Percentiles rank a stretch among this genome's conserved stretches.
Evolutionary conservation across 306 rosid species (phyloP).

Genomic region (Cicer pinnatifidum): DNA sequence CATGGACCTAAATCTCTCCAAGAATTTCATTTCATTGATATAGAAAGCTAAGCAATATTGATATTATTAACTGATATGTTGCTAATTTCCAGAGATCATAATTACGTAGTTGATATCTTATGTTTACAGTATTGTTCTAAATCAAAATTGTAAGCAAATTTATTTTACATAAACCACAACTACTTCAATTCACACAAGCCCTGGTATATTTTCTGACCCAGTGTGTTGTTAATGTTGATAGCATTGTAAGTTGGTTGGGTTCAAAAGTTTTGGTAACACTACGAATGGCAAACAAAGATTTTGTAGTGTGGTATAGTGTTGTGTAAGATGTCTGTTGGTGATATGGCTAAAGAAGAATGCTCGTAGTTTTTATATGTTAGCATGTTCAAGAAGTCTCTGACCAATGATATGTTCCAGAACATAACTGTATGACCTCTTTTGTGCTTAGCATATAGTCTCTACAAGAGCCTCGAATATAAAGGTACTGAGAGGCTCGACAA

Average conservation of each 20-base stretch:
- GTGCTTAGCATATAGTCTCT: constrained; percentile 1
- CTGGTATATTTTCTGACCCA: not conserved
- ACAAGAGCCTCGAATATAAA: constrained; percentile 2
- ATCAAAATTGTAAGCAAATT: not conserved
- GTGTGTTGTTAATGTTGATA: not conserved
- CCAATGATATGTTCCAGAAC: not conserved
- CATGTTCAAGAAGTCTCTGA: not conserved
- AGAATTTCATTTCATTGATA: constrained; percentile 11
- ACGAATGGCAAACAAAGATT: not conserved
- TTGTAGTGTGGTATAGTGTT: not conserved
- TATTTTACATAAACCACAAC: not conserved
- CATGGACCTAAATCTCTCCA: too few relatives aligned
- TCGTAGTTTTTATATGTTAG: not conserved
- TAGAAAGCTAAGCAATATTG: not conserved
- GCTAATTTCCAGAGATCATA: constrained; percentile 9
- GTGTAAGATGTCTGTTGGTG: constrained; percentile 8
- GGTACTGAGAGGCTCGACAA: not conserved
- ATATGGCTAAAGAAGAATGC: not conserved
- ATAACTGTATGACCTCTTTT: not conserved
- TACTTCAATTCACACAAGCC: not conserved
- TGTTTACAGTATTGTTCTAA: not conserved
- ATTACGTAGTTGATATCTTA: not conserved
- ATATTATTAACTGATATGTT: not conserved
- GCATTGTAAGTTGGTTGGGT: not conserved
- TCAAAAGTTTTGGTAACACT: not conserved